Conservation (phyloP, 2,329 filamentous ascomycete species). For the Ascochyta pisi region DNA sequence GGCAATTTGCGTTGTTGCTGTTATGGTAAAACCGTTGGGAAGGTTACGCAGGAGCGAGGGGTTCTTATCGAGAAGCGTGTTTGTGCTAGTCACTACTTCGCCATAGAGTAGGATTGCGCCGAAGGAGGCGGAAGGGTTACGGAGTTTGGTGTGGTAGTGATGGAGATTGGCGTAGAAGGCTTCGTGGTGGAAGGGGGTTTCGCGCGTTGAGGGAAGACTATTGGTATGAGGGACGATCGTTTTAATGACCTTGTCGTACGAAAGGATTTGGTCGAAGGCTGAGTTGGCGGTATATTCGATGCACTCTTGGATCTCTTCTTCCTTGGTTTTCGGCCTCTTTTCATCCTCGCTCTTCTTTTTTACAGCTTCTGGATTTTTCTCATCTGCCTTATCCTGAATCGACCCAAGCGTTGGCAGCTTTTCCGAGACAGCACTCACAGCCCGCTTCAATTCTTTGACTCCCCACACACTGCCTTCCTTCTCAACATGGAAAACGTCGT, state of each 20-base stretch:
- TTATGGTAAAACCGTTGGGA: conserved; percentile 84
- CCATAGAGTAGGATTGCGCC: conserved; percentile 83
- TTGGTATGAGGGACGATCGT: conserved; percentile 75
- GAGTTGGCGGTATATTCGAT: conserved; percentile 37
- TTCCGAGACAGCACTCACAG: conserved; percentile 40
- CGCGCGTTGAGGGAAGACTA: conserved; percentile 69
- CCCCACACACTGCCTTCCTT: conserved; percentile 62
- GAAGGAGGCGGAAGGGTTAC: conserved; percentile 68
- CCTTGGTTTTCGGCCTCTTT: conserved; percentile 33
- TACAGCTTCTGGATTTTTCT: background rate
- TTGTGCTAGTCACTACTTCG: conserved; percentile 92
- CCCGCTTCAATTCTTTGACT: conserved; percentile 42
- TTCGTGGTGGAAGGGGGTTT: conserved; percentile 87
- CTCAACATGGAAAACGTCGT: conserved; percentile 82
- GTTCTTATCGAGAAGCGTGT: conserved; percentile 94
- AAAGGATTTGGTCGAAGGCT: conserved; percentile 67
- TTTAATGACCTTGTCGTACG: conserved; percentile 78
- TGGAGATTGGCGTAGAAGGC: conserved; percentile 76
- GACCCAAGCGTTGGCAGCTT: conserved; percentile 32
- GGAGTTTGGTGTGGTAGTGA: conserved; percentile 67
- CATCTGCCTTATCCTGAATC: conserved; percentile 33
- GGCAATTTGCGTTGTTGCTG: conserved; percentile 86
- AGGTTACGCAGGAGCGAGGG: conserved; percentile 75
- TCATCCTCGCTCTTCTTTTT: conserved; percentile 34
- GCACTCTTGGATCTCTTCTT: conserved; percentile 39